These are phyloP conservation scores for Castanopsis chinensis DNA, from an alignment of 306 rosid genomes.

Conservation along the genomic window DNA sequence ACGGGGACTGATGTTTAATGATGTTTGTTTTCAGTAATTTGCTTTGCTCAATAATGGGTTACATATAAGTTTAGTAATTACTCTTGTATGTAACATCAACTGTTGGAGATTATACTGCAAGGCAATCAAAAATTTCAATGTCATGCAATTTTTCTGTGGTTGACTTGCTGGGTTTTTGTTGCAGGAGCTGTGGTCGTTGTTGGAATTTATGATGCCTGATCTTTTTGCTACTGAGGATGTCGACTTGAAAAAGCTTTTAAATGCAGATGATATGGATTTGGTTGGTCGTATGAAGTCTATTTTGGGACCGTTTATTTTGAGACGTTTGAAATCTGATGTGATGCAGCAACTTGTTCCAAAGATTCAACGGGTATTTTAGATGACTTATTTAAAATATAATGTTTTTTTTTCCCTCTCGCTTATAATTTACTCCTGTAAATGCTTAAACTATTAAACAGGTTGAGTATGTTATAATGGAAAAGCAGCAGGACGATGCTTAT, in stretches of 20 bases:
- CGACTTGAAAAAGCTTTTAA: slow-evolving; percentile 85
- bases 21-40: neutral
- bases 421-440: neutral
- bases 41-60: neutral
- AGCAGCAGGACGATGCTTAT: slow-evolving; percentile 72
- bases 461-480: slow-evolving; percentile 80
- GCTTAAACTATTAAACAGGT: slow-evolving; percentile 54
- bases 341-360: slow-evolving; percentile 98
- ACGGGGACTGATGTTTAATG: neutral
- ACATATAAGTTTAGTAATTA: neutral
- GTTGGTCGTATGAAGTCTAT: slow-evolving; percentile 89
- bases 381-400: neutral
- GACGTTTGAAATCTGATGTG: slow-evolving; percentile 94
- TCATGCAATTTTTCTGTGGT: slow-evolving; percentile 18
- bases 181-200: slow-evolving; percentile 94
- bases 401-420: slow-evolving; percentile 1
- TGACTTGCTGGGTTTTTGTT: slow-evolving; percentile 27
- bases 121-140: neutral
- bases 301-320: slow-evolving; percentile 90
- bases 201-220: slow-evolving; percentile 99
- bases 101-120: neutral
- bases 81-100: neutral
- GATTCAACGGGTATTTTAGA: slow-evolving; percentile 61
- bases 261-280: slow-evolving; percentile 74
- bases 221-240: slow-evolving; percentile 82